phyloP scores from a whole-genome alignment of 352 stramenopile species.

The Aphanomyces stellatus region DNA sequence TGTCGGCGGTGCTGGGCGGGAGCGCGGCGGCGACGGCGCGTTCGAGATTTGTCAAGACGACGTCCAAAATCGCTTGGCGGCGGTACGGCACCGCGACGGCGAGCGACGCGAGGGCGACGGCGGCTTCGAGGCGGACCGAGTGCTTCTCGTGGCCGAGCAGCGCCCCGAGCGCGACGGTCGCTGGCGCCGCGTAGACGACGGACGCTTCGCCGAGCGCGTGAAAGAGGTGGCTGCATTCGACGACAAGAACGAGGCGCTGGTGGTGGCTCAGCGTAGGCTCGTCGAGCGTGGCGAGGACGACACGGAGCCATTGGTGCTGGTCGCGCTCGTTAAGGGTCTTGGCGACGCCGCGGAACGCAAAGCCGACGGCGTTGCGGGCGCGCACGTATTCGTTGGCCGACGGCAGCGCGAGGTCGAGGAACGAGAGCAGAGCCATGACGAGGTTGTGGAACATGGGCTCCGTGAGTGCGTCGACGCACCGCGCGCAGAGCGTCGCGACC shows the following conservation, averaged over 20 bases:
- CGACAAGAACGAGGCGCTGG: slow-evolving; percentile 48
- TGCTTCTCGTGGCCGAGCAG: slow-evolving; percentile 62
- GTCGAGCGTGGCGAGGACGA: slow-evolving; percentile 38
- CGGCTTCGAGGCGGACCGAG: slow-evolving; percentile 60
- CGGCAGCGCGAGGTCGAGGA: slow-evolving; percentile 66
- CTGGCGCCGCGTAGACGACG: slow-evolving; percentile 36
- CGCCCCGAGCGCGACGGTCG: slow-evolving; percentile 30
- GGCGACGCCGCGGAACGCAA: slow-evolving; percentile 58
- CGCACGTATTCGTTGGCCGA: slow-evolving; percentile 53
- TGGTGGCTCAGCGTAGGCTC: slow-evolving; percentile 44
- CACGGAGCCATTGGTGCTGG: slow-evolving; percentile 48
- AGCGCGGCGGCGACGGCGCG: slow-evolving; percentile 30
- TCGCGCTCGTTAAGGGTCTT: slow-evolving; percentile 54
- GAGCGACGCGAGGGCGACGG: slow-evolving; percentile 50
- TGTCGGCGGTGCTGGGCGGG: neutral
- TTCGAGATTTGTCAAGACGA: slow-evolving; percentile 34
- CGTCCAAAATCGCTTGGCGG: slow-evolving; percentile 37
- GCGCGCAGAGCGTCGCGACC: slow-evolving; percentile 62
- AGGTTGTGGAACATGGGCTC: slow-evolving; percentile 61
- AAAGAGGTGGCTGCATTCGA: slow-evolving; percentile 58
- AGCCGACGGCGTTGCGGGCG: slow-evolving; percentile 70
- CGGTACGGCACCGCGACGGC: slow-evolving; percentile 59
- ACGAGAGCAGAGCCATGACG: slow-evolving; percentile 46
- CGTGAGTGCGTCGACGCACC: slow-evolving; percentile 49
- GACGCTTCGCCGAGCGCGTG: slow-evolving; percentile 58